These are phyloP conservation scores for Camellia lanceoleosa DNA, from an alignment of 148 eudicot species.

Conservation along the genomic window DNA sequence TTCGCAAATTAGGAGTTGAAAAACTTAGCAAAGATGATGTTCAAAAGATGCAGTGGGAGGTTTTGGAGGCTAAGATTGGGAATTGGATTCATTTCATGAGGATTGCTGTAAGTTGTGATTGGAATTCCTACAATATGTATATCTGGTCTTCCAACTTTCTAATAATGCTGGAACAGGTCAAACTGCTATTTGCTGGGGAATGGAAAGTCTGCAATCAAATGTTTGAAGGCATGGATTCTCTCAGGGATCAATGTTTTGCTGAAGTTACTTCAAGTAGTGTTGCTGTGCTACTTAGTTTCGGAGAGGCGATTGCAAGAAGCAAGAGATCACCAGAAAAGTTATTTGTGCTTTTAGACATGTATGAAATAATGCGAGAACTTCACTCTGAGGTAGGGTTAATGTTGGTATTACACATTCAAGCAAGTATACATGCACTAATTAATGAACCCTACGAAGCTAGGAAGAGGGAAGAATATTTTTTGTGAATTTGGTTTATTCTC, in stretches of 20 bases:
- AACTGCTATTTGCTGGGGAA: conserved; percentile 92
- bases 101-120: conserved; percentile 65
- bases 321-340: conserved; percentile 97
- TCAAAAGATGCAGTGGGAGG: conserved; percentile 98
- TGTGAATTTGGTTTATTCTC: not conserved
- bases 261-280: conserved; percentile 86
- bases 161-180: conserved; percentile 54
- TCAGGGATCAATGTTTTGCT: conserved; percentile 85
- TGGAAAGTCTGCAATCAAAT: conserved; percentile 89
- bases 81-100: conserved; percentile 98
- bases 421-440: not conserved
- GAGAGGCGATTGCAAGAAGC: conserved; percentile 94
- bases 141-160: conserved; percentile 8
- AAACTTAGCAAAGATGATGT: conserved; percentile 95
- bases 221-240: conserved; percentile 72
- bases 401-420: not conserved
- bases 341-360: conserved; percentile 92
- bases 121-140: not conserved
- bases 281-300: conserved; percentile 83
- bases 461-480: no score
- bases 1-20: conserved; percentile 84
- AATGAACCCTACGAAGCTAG: not conserved
- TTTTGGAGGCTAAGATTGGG: conserved; percentile 92
- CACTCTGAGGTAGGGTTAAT: conserved; percentile 66
- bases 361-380: conserved; percentile 94